Percentiles rank a stretch among this genome's conserved stretches.
phyloP scores from a whole-genome alignment of 148 eudicot species.

The Pouteria glomerata region DNA sequence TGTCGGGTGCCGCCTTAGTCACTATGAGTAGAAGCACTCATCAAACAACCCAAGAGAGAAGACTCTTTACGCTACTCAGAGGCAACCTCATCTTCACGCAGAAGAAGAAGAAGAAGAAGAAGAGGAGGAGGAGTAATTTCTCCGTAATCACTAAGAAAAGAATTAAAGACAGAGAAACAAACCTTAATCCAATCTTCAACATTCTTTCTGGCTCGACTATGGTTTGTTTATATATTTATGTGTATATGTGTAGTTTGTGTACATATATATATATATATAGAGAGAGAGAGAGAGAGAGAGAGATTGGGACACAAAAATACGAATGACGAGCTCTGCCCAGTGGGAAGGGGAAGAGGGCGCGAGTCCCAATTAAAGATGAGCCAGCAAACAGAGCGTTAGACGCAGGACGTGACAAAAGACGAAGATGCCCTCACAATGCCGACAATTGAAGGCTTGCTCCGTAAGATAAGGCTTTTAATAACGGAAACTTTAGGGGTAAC shows the following conservation, averaged over 20 bases:
- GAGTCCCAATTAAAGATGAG: no score
- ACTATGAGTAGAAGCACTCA: no score
- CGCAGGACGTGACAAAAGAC: not conserved
- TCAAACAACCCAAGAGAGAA: no score
- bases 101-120: not conserved
- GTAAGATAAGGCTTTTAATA: not conserved
- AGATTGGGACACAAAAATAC: not conserved
- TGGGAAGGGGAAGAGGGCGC: not conserved
- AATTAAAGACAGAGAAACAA: not conserved
- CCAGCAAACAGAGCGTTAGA: no score
- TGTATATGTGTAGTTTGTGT: no score
- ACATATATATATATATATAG: not conserved
- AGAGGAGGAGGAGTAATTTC: not conserved
- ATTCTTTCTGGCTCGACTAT: not conserved
- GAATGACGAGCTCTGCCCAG: not conserved
- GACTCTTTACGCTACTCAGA: no score
- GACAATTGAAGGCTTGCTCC: not conserved
- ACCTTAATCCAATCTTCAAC: constrained; percentile 12
- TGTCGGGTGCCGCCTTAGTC: no score
- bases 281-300: constrained; percentile 3
- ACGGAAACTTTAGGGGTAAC: no score
- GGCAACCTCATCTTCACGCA: no score
- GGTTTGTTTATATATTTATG: no score
- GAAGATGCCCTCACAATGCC: not conserved
- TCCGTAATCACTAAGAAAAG: no score